phyloP scores from a whole-genome alignment of 2,329 filamentous ascomycete species.

The Cladosporium sp. region DNA sequence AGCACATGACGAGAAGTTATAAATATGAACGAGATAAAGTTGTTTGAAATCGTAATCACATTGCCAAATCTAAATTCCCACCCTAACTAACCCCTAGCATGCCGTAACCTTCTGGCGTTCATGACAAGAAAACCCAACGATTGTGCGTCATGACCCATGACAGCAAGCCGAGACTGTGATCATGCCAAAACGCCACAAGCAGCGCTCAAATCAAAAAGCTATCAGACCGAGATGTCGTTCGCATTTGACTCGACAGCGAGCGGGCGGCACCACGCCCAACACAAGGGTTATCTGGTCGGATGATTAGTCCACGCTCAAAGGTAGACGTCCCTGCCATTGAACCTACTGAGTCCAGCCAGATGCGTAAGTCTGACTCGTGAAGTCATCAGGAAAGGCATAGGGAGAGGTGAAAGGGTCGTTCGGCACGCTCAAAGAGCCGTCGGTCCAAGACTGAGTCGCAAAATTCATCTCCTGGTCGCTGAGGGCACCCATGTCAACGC shows the following conservation, averaged over 20 bases:
- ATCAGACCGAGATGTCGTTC: neutral
- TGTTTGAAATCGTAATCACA: constrained; percentile 1
- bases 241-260: neutral
- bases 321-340: neutral
- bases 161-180: neutral
- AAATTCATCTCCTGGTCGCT: constrained; percentile 21
- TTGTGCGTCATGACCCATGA: neutral
- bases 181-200: neutral
- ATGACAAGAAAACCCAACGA: neutral
- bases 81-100: neutral
- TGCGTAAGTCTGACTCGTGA: constrained; percentile 22
- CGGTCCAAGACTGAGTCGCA: constrained; percentile 29
- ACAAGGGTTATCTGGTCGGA: constrained; percentile 1
- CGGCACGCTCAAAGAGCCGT: constrained; percentile 29
- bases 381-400: constrained; percentile 28
- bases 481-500: constrained; percentile 17
- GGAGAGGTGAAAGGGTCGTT: constrained; percentile 26
- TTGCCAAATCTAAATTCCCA: neutral
- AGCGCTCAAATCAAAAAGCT: neutral
- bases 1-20: neutral
- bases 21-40: neutral
- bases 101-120: neutral
- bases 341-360: constrained; percentile 26
- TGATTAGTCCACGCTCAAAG: neutral
- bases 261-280: constrained; percentile 11